Conservation (phyloP, 441 rosid species). For the Jatropha multifida region DNA sequence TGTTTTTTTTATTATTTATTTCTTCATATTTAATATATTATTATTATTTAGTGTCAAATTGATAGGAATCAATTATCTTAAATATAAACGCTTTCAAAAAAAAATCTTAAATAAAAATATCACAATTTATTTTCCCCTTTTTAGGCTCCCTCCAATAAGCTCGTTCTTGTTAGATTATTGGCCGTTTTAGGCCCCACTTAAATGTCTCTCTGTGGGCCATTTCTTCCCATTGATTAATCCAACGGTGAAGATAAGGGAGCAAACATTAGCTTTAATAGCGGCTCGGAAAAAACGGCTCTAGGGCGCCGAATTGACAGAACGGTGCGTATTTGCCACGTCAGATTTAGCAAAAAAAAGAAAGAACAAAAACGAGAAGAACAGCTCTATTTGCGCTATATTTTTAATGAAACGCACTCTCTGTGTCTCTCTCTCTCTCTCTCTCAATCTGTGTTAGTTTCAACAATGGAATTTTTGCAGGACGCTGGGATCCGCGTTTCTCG, state of each 20-base stretch:
- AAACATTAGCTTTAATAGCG: not conserved
- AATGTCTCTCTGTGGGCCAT: not conserved
- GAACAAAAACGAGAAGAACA: conserved; percentile 23
- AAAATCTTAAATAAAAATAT: too few relatives aligned
- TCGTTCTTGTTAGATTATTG: not conserved
- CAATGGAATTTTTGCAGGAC: conserved; percentile 45
- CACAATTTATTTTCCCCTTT: not conserved
- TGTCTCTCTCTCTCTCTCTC: conserved; percentile 10
- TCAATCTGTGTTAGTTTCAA: conserved; percentile 27
- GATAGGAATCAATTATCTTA: too few relatives aligned
- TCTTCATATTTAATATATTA: too few relatives aligned
- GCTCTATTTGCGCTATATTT: conserved; percentile 51
- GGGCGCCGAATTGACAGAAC: conserved; percentile 27
- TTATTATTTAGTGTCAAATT: too few relatives aligned
- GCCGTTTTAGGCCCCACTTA: conserved; percentile 5
- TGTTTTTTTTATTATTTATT: too few relatives aligned
- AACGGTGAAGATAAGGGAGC: conserved; percentile 16
- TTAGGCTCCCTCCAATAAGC: not conserved
- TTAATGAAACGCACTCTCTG: conserved; percentile 23
- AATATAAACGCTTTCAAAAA: too few relatives aligned
- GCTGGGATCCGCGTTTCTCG: conserved; percentile 59
- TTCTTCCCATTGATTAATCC: conserved; percentile 10
- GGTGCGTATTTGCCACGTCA: conserved; percentile 47
- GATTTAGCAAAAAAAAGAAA: conserved; percentile 14
- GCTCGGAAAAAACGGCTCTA: conserved; percentile 31